Percentiles rank a stretch among this genome's conserved stretches.
Evolutionary conservation across 1,284 basidiomycete species (phyloP).

Genomic region (Fomitopsis pinicola): DNA sequence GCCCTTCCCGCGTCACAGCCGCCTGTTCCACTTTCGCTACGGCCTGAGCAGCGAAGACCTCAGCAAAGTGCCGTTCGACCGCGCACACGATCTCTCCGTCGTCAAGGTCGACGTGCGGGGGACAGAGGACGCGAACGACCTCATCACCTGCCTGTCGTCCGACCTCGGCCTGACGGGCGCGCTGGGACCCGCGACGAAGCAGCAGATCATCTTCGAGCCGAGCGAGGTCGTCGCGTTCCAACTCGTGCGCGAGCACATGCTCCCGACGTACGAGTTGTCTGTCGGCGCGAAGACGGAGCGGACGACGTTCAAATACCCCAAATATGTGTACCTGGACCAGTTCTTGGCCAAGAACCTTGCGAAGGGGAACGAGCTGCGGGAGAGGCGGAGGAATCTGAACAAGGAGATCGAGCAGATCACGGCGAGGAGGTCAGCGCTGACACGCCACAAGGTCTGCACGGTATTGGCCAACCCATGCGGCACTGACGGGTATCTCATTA

Average conservation of each 20-base stretch:
- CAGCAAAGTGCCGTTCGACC: constrained; percentile 23
- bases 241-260: constrained; percentile 31
- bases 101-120: constrained; percentile 38
- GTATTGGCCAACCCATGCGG: not conserved
- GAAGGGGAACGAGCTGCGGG: constrained; percentile 44
- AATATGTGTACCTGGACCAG: constrained; percentile 62
- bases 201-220: constrained; percentile 53
- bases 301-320: constrained; percentile 57
- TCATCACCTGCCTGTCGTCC: constrained; percentile 52
- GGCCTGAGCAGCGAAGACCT: constrained; percentile 31
- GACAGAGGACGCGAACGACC: constrained; percentile 42
- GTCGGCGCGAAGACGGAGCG: constrained; percentile 28
- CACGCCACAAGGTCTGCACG: constrained; percentile 48
- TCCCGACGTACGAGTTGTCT: constrained; percentile 20
- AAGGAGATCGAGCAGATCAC: constrained; percentile 45
- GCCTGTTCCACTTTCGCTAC: constrained; percentile 40
- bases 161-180: constrained; percentile 34
- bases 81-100: constrained; percentile 31
- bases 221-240: constrained; percentile 62
- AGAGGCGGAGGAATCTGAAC: constrained; percentile 39
- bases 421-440: constrained; percentile 42
- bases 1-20: constrained; percentile 10
- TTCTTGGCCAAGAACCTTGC: constrained; percentile 58
- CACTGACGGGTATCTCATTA: not conserved
- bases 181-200: constrained; percentile 15